Conservation (phyloP, 345 rosid species). For the Eucalyptus pauciflora region DNA sequence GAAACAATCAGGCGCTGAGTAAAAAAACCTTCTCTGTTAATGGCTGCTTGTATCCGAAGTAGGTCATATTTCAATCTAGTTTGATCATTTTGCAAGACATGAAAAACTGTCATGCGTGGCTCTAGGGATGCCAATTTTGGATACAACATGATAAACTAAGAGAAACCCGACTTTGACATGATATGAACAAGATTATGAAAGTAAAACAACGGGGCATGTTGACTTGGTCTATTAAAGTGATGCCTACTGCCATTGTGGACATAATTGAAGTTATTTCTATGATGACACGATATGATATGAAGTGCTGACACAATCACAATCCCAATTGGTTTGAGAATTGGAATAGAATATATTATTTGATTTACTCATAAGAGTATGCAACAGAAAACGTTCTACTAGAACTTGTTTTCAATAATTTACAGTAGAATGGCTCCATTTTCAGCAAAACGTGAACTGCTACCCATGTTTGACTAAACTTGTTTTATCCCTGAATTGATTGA, state of each 20-base stretch:
- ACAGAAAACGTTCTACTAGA: neutral
- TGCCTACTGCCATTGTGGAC: neutral
- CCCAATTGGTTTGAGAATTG: neutral
- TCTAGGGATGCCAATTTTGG: neutral
- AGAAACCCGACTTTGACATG: neutral
- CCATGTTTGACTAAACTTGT: neutral
- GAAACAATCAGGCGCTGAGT: neutral
- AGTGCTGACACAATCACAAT: neutral
- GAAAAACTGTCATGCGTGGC: neutral
- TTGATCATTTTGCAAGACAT: neutral
- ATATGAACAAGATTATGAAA: neutral
- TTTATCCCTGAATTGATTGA: neutral
- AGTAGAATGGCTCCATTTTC: neutral
- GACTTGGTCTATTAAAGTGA: neutral
- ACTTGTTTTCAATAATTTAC: neutral
- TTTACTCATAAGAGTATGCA: neutral
- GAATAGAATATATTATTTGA: neutral
- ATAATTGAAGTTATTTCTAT: neutral
- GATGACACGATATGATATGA: neutral
- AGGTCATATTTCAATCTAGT: neutral
- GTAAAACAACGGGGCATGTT: neutral
- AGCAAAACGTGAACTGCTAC: neutral
- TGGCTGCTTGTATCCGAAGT: neutral
- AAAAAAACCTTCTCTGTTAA: neutral
- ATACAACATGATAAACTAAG: neutral